Evolutionary conservation across 441 rosid genomes (phyloP).

Genomic region (Erysimum cheiri): DNA sequence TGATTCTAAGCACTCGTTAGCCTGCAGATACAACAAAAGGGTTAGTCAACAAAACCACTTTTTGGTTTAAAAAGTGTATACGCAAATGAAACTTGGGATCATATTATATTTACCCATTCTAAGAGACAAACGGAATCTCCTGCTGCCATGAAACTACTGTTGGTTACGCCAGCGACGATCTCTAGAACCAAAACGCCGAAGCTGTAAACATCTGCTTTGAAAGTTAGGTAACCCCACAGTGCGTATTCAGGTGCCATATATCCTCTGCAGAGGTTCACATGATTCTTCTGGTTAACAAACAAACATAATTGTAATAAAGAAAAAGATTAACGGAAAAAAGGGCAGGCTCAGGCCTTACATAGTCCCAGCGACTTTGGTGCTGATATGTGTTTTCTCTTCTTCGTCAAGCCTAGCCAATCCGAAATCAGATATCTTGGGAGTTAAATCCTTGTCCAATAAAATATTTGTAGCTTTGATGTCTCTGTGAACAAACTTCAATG

Average conservation of each 20-base stretch:
- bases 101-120: constrained; percentile 60
- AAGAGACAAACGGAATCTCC: constrained; percentile 56
- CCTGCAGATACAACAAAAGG: constrained; percentile 46
- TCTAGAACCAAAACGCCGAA: constrained; percentile 67
- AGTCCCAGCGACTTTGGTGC: constrained; percentile 76
- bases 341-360: constrained; percentile 45
- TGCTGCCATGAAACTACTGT: constrained; percentile 54
- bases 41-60: background rate
- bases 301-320: constrained; percentile 9
- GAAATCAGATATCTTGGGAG: constrained; percentile 75
- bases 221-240: constrained; percentile 64
- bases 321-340: background rate
- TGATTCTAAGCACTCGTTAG: constrained; percentile 50
- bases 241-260: constrained; percentile 87
- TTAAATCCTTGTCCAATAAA: constrained; percentile 56
- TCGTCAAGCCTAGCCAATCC: constrained; percentile 73
- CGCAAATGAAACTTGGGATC: background rate
- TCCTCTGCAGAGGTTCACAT: constrained; percentile 56
- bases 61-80: background rate
- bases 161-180: constrained; percentile 63
- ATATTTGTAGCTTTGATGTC: constrained; percentile 77
- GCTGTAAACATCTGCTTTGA: constrained; percentile 78
- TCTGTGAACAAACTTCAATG: constrained; percentile 69
- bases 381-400: constrained; percentile 62
- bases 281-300: constrained; percentile 27